Evolutionary conservation across 2,329 filamentous ascomycete species (phyloP).

Genomic region (Myotisia sp.): DNA sequence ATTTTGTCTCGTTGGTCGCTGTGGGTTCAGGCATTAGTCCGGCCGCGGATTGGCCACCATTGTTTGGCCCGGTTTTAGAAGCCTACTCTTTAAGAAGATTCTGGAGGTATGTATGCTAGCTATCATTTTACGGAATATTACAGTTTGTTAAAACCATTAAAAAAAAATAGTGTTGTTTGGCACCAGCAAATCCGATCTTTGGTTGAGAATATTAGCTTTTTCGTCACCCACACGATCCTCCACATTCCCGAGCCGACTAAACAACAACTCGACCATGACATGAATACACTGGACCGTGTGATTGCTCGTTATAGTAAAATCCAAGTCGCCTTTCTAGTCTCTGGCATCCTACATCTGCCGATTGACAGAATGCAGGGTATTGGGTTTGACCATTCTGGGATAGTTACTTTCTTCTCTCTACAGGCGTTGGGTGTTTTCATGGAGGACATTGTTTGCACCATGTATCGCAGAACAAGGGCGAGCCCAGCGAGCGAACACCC

Average conservation of each 20-base stretch:
- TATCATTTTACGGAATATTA: neutral
- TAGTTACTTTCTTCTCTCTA: constrained; percentile 6
- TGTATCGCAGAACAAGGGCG: neutral
- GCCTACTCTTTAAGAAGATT: constrained; percentile 8
- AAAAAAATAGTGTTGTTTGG: neutral
- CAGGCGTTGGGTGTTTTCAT: constrained; percentile 8
- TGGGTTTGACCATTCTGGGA: constrained; percentile 6
- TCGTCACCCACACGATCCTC: constrained; percentile 3
- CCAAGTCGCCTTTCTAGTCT: constrained; percentile 5
- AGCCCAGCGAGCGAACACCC: neutral
- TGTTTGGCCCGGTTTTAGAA: constrained; percentile 7
- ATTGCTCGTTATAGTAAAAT: constrained; percentile 6
- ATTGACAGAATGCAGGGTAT: constrained; percentile 6
- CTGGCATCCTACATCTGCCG: constrained; percentile 8
- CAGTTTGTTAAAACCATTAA: neutral
- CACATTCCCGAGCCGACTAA: neutral
- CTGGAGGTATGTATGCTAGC: constrained; percentile 7
- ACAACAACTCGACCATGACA: neutral
- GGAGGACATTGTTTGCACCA: constrained; percentile 7
- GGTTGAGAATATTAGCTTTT: neutral
- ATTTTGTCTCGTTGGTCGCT: constrained; percentile 2
- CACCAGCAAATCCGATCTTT: constrained; percentile 2
- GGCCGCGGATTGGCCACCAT: constrained; percentile 6
- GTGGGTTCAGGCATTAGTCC: constrained; percentile 3
- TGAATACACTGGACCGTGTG: neutral